phyloP scores from a whole-genome alignment of 2,329 filamentous ascomycete genomes.

The Dactylellina sp. region DNA sequence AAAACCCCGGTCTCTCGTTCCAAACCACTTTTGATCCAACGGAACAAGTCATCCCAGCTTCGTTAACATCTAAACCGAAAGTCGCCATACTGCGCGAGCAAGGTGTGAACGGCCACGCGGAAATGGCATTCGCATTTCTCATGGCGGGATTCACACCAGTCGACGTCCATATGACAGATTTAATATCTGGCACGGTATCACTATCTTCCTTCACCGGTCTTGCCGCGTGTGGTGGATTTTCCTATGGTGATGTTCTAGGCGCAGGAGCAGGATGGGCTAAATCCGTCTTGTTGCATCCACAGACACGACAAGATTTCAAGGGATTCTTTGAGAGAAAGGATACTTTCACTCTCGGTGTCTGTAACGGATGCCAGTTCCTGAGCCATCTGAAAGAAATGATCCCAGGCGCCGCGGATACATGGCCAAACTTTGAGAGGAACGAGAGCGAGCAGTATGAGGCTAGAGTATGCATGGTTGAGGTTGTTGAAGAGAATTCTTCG shows the following conservation, averaged over 20 bases:
- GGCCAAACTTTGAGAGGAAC: conserved; percentile 90
- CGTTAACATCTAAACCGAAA: conserved; percentile 73
- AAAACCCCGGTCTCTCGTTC: conserved; percentile 85
- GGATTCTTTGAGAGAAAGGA: conserved; percentile 79
- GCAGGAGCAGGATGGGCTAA: conserved; percentile 98
- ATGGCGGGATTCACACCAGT: conserved; percentile 90
- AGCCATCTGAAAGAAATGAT: conserved; percentile 84
- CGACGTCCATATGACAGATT: conserved; percentile 96
- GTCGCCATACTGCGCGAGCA: conserved; percentile 96
- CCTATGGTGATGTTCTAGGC: conserved; percentile 89
- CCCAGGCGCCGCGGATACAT: conserved; percentile 79
- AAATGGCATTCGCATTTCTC: conserved; percentile 97
- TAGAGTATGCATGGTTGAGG: conserved; percentile 84
- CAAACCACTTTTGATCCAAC: conserved; percentile 79
- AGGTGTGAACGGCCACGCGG: conserved; percentile 93
- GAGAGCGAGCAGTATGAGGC: conserved; percentile 89
- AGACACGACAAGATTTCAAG: conserved; percentile 81
- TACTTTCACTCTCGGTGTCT: conserved; percentile 92
- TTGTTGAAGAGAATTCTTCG: conserved; percentile 71
- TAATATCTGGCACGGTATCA: conserved; percentile 81
- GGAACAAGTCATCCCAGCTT: conserved; percentile 65
- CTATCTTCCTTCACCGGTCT: conserved; percentile 86
- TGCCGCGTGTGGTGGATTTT: conserved; percentile 96
- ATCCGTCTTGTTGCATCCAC: conserved; percentile 84
- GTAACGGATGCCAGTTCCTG: conserved; percentile 97